Evolutionary conservation across 2,329 filamentous ascomycete species (phyloP), one percentile per base, ranked within the genome.

Genomic region (Fusarium sp.): DNA sequence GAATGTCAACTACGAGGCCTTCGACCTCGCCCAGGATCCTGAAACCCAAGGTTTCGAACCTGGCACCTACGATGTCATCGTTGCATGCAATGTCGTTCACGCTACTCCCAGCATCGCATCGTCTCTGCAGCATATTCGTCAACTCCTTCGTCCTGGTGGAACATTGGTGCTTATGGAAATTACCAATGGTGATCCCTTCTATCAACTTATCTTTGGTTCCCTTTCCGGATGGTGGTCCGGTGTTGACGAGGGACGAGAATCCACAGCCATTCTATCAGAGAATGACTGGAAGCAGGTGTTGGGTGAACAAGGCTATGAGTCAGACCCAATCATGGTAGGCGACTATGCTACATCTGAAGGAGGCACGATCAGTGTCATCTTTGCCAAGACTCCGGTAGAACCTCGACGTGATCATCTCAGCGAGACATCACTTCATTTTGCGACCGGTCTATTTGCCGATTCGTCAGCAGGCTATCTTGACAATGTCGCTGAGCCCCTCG

Each of bases 171-270:
- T 79, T 8, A 64, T 76, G 31, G 77, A 78, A 51, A 65, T 67
- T 11, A 77, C 75, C 10, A 65, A 70, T 7, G 53, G 70, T 15
- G 50, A 47, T 9, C 55, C 61, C 12, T 61, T 72, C 50, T 68
- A 72, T 28, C 57, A 65, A 36, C 56, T 76, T 16, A 47, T 74
- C 13, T 80, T 80, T 49, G 79, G 79, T 8, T 69, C 73, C 11
- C 70, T 81, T 12, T 67, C 76, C 4, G 79, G 78, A n/a, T 81
- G 80, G 79, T 81, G 80, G 79, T 70, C 78, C 6, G 74, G 72
- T 6, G 69, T 75, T 45, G 74, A 77, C n/a, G 65, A 70, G 20
- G 69, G 69, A 11, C 55, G 55, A 16, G 42, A 23, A 12, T 41
- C 42, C 5, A 44, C 55, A 1, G 37, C 55, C 23, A 42, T 58